Evolutionary conservation across 1,284 basidiomycete species (phyloP), one percentile per base, ranked within the genome.

Genomic region (Waitea zeae): DNA sequence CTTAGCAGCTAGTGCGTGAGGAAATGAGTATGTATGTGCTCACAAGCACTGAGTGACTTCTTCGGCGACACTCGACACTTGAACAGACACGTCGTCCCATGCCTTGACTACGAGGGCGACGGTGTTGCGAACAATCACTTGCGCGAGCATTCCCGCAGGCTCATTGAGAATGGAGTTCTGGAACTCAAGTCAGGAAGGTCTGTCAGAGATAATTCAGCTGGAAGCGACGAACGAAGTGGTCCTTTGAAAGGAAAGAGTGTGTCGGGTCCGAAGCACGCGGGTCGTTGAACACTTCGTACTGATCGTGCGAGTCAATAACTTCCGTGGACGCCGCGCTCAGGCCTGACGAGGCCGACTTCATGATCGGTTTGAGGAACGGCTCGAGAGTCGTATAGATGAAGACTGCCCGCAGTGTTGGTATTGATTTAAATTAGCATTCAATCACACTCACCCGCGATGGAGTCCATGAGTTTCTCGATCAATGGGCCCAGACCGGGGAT

Each of bases 281-380:
- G 48, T 84, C 70, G 41, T 84, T 76, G 60, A 86, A 89, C 2
- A 87, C 70, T 52, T 80, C 72, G 43, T 80, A 84, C 49, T 89
- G 84, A 48, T 88, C 83, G 41, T 77, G 67, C 11, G 58, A 73
- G 52, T 86, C 64, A 45, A 88, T 82, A 15, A 87, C 81, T 46
- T 84, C 75, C 14, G 70, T 70, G 1, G 81, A 82, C 3, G 70
- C 71, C 19, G 56, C 50, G 37, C 61, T 57, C 15, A 88, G 58
- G 2, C 69, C 70, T 6, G 52, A 45, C 0, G 78, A 84, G 0
- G 82, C 77, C 3, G 63, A 59, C 49, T 75, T 64, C 46, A 83
- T 48, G 30, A 83, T 51, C 0, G 81, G 80, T 46, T 75, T 80
- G 36, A 88, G 50, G 58, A 80, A 79, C 0, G 84, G 83, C 72